Base-by-base conservation (phyloP, 73 alveolate species). In the Tetrahymena malaccensis region DNA sequence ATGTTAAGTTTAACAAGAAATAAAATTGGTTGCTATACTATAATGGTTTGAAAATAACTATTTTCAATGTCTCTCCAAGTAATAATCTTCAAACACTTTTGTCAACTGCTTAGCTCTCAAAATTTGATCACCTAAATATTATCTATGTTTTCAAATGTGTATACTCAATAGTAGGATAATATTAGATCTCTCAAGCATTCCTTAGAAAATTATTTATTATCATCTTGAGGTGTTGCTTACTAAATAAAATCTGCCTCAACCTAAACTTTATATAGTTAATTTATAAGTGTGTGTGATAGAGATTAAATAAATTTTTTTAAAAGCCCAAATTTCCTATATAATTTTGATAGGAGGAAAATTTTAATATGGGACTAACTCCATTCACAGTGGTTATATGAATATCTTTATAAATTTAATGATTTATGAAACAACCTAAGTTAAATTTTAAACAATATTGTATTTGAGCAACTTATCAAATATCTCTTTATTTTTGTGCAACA, bases 141-240 rank as follows among this genome's bases (percentile, higher is more conserved):
- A 98, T 35, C 99, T 98, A 95, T 98, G 99, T 93, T 98, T 99
- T 99, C 99, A 98, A 34, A 98, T 98, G 95, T 98, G 99, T 43
- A 98, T 95, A 27, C 95, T 98, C 93, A 98, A 95, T 44, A 98
- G 97, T 22, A 99, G 99, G 58, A 96, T 98, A 43, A 98, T 94
- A 84, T 96, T 98, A 35, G 97, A 58, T 34, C 96, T 94, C 89
- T 98, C 97, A 56, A 99, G 97, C 89, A 98, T 96, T 56, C 98
- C 99, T 96, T 97, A 96, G 95, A 98, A 97, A 35, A 95, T 96
- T n/a, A 99, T 93, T 93, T 97, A 97, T 43, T 96, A 93, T 94
- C 96, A 98, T 94, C 98, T 98, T 17, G 98, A 96, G 55, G 97
- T 85, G 95, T 98, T 96, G 15, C 98, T 94, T 38, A 95, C 93